Evolutionary conservation across 2,329 filamentous ascomycete species (phyloP).

Genomic region (Paramyrothecium roridum): DNA sequence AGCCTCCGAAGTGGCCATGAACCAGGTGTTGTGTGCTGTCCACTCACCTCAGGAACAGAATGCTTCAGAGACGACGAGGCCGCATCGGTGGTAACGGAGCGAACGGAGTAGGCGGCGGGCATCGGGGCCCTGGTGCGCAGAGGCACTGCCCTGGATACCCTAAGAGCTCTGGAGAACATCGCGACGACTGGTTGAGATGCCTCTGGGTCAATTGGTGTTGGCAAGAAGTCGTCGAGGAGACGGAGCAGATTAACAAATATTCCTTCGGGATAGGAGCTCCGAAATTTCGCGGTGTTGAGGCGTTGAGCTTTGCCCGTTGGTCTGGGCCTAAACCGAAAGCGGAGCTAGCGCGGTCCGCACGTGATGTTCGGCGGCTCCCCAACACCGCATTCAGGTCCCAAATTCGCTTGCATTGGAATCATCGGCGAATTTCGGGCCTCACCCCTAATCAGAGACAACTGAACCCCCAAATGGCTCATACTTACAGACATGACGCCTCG

Average conservation of each 20-base stretch:
- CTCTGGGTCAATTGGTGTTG: constrained; percentile 27
- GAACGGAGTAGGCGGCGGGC: constrained; percentile 49
- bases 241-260: constrained; percentile 20
- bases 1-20: background rate
- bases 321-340: constrained; percentile 23
- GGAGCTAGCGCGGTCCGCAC: constrained; percentile 1
- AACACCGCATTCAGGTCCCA: background rate
- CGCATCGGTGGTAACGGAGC: constrained; percentile 91
- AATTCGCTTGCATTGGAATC: background rate
- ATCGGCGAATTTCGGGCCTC: background rate
- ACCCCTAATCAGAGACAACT: background rate
- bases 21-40: background rate
- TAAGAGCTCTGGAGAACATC: constrained; percentile 72
- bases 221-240: constrained; percentile 24
- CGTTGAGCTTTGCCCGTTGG: constrained; percentile 38
- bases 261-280: constrained; percentile 30
- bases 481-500: no score
- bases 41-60: constrained; percentile 51
- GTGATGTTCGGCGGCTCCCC: background rate
- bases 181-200: constrained; percentile 24
- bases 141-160: constrained; percentile 57
- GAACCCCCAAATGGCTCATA: no score
- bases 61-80: constrained; percentile 87
- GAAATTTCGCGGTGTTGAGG: constrained; percentile 43
- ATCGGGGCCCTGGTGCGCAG: constrained; percentile 47